Percentiles rank a stretch among this genome's conserved stretches.
phyloP scores from a whole-genome alignment of 768 basidiomycete genomes.

The Hygrocybe punicea region DNA sequence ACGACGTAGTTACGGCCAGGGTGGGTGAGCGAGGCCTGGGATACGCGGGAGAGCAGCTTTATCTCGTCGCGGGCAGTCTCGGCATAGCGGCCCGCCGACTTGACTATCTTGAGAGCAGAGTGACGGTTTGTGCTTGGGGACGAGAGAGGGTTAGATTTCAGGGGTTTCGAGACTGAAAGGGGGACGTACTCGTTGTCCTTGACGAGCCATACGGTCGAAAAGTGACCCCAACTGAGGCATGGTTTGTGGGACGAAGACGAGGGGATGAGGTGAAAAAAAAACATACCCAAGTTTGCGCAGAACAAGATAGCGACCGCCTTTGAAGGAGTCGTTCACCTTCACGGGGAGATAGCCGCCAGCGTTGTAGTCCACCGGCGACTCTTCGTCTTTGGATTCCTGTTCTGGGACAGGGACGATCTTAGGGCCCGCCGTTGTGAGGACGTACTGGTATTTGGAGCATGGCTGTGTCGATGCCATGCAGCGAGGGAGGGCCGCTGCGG shows the following conservation, averaged over 20 bases:
- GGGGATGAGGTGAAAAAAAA: slow-evolving; percentile 12
- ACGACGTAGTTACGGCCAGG: slow-evolving; percentile 79
- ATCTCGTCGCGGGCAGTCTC: slow-evolving; percentile 98
- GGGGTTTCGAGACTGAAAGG: slow-evolving; percentile 3
- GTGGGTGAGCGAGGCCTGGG: slow-evolving; percentile 67
- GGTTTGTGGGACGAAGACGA: slow-evolving; percentile 17
- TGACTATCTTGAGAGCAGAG: slow-evolving; percentile 92
- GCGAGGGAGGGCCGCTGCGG: slow-evolving; percentile 12
- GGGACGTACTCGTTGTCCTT: slow-evolving; percentile 66
- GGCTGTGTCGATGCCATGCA: slow-evolving; percentile 66
- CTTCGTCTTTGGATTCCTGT: slow-evolving; percentile 68
- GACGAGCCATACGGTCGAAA: slow-evolving; percentile 92
- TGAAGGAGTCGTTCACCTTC: slow-evolving; percentile 80
- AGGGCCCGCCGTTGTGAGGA: slow-evolving; percentile 60
- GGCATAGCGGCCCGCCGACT: slow-evolving; percentile 91
- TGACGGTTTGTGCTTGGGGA: slow-evolving; percentile 60
- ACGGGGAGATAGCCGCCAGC: slow-evolving; percentile 77
- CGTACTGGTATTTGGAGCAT: slow-evolving; percentile 73
- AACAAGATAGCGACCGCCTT: slow-evolving; percentile 77
- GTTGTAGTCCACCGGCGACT: slow-evolving; percentile 81
- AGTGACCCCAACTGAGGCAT: slow-evolving; percentile 82
- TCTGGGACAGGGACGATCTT: slow-evolving; percentile 71
- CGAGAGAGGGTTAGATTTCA: slow-evolving; percentile 12
- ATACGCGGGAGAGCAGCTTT: slow-evolving; percentile 77
- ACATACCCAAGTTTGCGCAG: slow-evolving; percentile 84